Conservation (phyloP, 129 eudicot genomes). For the Sambucus nigra region DNA sequence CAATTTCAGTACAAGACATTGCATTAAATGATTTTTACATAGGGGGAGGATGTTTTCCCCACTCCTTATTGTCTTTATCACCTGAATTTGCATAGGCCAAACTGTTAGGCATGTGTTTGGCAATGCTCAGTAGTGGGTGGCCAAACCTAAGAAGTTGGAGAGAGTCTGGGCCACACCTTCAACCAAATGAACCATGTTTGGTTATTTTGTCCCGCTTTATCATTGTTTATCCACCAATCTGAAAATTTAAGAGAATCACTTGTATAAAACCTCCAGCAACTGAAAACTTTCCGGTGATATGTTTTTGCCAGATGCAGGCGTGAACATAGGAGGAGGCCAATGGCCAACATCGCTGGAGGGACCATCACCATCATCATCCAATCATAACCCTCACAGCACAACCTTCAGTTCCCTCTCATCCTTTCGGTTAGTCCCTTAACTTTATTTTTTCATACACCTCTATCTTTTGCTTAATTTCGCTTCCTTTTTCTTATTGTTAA, state of each 20-base stretch:
- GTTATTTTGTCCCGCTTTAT: too few species aligned
- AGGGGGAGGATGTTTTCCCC: too few species aligned
- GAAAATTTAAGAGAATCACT: background rate
- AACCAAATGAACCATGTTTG: too few species aligned
- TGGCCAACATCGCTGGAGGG: constrained; percentile 32
- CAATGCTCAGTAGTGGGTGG: too few species aligned
- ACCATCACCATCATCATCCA: constrained; percentile 58
- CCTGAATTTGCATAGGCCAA: too few species aligned
- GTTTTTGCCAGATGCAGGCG: constrained; percentile 29
- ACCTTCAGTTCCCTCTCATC: constrained; percentile 57
- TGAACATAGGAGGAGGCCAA: constrained; percentile 37
- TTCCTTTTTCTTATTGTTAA: background rate
- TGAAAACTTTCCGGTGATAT: constrained; percentile 6
- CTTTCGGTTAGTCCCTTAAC: constrained; percentile 42
- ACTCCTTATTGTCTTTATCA: too few species aligned
- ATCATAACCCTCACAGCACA: constrained; percentile 31
- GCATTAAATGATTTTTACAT: too few species aligned
- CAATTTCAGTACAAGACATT: too few species aligned
- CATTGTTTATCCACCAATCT: too few species aligned
- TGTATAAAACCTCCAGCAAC: background rate
- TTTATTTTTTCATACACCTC: background rate
- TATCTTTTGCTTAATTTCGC: background rate
- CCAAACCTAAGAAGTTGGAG: too few species aligned
- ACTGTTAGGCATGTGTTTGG: too few species aligned
- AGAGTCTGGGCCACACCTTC: too few species aligned